Conservation (phyloP, 2,329 filamentous ascomycete genomes). For the Phaeosphaeriaceae sp. region DNA sequence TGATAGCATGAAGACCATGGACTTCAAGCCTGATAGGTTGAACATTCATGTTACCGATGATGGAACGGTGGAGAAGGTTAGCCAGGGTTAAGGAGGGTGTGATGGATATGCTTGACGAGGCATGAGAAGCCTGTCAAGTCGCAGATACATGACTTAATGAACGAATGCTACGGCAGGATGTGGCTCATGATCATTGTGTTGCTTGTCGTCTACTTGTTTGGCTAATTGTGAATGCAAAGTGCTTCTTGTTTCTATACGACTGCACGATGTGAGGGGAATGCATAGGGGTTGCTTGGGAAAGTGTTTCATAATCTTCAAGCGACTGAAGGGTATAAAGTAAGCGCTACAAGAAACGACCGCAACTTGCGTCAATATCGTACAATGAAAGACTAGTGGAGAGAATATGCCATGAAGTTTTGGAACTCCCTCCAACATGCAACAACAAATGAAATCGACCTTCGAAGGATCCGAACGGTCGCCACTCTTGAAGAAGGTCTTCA, state of each 20-base stretch:
- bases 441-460: constrained; percentile 2
- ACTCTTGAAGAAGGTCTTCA: constrained; percentile 19
- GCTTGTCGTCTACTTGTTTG: not conserved
- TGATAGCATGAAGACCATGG: constrained; percentile 56
- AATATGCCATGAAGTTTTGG: not conserved
- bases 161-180: not conserved
- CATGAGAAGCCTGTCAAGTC: not conserved
- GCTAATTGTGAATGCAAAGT: not conserved
- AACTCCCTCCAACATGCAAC: not conserved
- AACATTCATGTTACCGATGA: constrained; percentile 59
- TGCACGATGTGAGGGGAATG: too few species aligned
- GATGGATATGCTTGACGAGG: not conserved
- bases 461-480: constrained; percentile 14
- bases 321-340: not conserved
- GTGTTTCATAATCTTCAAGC: not conserved
- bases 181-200: not conserved
- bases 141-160: constrained; percentile 1
- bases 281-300: too few species aligned
- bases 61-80: constrained; percentile 57
- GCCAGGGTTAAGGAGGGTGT: constrained; percentile 48
- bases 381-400: not conserved
- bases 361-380: not conserved
- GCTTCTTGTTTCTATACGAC: too few species aligned
- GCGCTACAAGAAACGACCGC: not conserved
- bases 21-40: constrained; percentile 56